Conservation (phyloP, 1,284 basidiomycete species). For the Cryptococcus depauperatus region DNA sequence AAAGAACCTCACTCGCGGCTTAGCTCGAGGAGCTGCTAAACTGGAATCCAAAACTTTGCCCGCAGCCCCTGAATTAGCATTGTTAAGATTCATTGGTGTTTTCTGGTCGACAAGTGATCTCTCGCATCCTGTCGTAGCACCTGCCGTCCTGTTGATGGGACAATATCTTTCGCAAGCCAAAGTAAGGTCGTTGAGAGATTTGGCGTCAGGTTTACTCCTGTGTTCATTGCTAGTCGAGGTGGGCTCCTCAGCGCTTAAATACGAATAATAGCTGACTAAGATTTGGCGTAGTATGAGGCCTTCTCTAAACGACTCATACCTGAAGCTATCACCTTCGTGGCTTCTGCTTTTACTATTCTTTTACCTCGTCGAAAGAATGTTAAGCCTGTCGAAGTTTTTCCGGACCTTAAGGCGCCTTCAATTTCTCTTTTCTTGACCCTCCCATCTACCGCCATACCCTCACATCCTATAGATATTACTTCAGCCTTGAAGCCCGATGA, state of each 20-base stretch:
- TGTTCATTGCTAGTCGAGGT: slow-evolving; percentile 63
- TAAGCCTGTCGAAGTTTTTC: slow-evolving; percentile 55
- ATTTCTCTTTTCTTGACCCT: slow-evolving; percentile 24
- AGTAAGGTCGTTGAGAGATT: slow-evolving; percentile 63
- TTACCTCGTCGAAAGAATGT: slow-evolving; percentile 51
- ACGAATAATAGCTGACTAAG: slow-evolving; percentile 2
- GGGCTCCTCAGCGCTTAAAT: slow-evolving; percentile 6
- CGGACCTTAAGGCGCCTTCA: slow-evolving; percentile 53
- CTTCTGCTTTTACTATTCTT: slow-evolving; percentile 63
- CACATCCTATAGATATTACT: slow-evolving; percentile 24
- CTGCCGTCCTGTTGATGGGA: slow-evolving; percentile 77
- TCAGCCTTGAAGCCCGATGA: slow-evolving; percentile 15
- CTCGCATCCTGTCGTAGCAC: slow-evolving; percentile 80
- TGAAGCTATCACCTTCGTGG: slow-evolving; percentile 77
- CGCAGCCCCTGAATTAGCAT: slow-evolving; percentile 66
- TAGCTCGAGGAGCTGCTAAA: slow-evolving; percentile 63
- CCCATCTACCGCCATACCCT: slow-evolving; percentile 15
- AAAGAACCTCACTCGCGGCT: slow-evolving; percentile 80
- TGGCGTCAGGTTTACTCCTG: slow-evolving; percentile 81
- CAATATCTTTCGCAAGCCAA: slow-evolving; percentile 82
- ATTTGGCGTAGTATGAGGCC: slow-evolving; percentile 63
- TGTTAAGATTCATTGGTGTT: slow-evolving; percentile 71
- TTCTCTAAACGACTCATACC: slow-evolving; percentile 82
- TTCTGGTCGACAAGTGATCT: slow-evolving; percentile 94
- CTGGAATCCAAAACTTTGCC: slow-evolving; percentile 77